Percentiles rank a stretch among this genome's conserved stretches.
Conservation (phyloP, 2,329 filamentous ascomycete genomes). For the Aspergillus neoniger region DNA sequence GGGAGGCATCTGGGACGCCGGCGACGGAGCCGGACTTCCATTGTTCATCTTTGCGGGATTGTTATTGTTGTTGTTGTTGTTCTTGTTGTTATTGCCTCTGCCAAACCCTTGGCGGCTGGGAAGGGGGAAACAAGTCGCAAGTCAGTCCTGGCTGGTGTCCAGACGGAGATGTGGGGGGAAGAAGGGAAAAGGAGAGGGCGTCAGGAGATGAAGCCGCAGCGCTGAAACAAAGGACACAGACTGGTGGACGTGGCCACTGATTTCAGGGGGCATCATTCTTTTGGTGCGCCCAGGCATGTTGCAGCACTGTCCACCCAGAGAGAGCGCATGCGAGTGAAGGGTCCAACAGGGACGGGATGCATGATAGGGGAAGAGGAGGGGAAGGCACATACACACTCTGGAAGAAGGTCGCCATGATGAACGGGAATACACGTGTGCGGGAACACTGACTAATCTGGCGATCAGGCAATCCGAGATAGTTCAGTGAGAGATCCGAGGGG, state of each 20-base stretch:
- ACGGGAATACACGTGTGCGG: neutral
- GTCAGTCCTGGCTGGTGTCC: constrained; percentile 22
- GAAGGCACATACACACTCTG: constrained; percentile 51
- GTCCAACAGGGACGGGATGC: constrained; percentile 25
- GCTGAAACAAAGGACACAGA: constrained; percentile 7
- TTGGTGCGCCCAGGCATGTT: neutral
- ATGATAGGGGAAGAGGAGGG: constrained; percentile 13
- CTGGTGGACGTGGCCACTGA: neutral
- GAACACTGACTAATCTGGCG: neutral
- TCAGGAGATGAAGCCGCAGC: constrained; percentile 3
- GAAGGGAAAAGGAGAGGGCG: constrained; percentile 12
- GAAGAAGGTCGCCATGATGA: constrained; percentile 51
- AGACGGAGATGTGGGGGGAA: constrained; percentile 13
- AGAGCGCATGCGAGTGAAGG: constrained; percentile 27
- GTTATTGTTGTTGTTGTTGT: constrained; percentile 45
- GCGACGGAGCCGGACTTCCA: constrained; percentile 33
- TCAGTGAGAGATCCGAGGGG: neutral
- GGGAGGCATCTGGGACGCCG: constrained; percentile 32
- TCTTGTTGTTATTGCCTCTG: constrained; percentile 50
- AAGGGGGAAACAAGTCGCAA: constrained; percentile 28
- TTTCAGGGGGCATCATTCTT: constrained; percentile 3
- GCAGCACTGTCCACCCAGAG: neutral
- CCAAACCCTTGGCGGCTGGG: constrained; percentile 52
- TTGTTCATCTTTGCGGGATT: constrained; percentile 44
- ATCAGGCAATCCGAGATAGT: neutral